Base-by-base conservation (phyloP, 75 land plant genomes). In the Pinus taeda region DNA sequence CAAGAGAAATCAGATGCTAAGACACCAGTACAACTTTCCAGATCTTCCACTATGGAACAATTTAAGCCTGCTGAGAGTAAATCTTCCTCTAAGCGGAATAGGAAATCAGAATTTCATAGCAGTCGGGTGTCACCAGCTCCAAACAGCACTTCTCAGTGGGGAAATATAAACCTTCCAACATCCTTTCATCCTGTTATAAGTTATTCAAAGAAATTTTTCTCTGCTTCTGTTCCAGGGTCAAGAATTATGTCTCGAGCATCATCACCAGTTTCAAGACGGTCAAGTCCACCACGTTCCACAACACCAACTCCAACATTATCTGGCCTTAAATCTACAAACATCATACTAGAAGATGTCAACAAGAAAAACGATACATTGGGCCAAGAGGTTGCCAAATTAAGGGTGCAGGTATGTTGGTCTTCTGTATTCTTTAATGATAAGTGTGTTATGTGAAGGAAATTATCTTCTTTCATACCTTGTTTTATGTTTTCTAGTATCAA, bases 161-260 rank as follows among this genome's bases (percentile, higher is more conserved):
- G 81, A 2, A 77, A 36, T 29, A 73, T 81, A 78, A 71, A 84
- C 59, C 64, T 74, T 42, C 86, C 89, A 29, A 76, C 81, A 77
- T 63, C 74, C 55, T 77, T 74, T 14, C 76, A 78, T 56, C 57
- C 77, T 6, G 57, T 75, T n/a, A 77, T 72, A 75, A 83, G 81
- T 4, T 72, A 76, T 62, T 76, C 87, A 6, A 86, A 79, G 80
- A 88, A 83, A 73, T 75, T 83, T 64, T 79, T 81, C 58, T 83
- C 91, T 74, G 88, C 84, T 59, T 91, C 93, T 42, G 84, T 91
- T 80, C 91, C 93, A 42, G 83, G 74, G 49, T 91, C 93, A 60
- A 82, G 91, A 81, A 81, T 83, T 57, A 81, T 79, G 15, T 90
- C 93, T 72, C 69, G 90, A 71, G 85, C 90, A 78, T 80, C 90